phyloP scores from a whole-genome alignment of 2,329 filamentous ascomycete genomes.

The Alternaria atra region DNA sequence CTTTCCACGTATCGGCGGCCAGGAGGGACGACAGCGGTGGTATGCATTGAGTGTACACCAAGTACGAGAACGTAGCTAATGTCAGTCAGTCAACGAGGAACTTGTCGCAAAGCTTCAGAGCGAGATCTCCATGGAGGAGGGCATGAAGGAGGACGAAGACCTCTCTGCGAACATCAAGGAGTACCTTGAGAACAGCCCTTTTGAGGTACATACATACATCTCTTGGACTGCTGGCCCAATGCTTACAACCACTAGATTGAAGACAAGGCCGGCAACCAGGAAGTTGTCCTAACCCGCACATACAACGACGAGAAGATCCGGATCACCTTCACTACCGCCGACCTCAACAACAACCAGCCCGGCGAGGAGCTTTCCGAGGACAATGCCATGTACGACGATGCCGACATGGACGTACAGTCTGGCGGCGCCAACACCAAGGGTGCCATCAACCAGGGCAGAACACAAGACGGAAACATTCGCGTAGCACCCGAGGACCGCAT shows the following conservation, averaged over 20 bases:
- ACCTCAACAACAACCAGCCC: constrained; percentile 67
- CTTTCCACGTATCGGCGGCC: constrained; percentile 56
- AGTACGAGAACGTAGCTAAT: constrained; percentile 20
- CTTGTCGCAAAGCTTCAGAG: constrained; percentile 82
- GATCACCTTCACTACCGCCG: constrained; percentile 84
- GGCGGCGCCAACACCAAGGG: constrained; percentile 66
- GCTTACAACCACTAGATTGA: constrained; percentile 58
- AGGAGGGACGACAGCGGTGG: constrained; percentile 48
- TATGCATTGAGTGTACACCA: constrained; percentile 6
- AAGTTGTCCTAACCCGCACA: constrained; percentile 82
- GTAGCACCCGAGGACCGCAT: constrained; percentile 65
- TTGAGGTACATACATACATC: constrained; percentile 65
- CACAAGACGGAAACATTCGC: constrained; percentile 61
- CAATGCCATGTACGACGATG: constrained; percentile 56
- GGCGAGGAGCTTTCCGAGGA: constrained; percentile 61
- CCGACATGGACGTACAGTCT: constrained; percentile 58
- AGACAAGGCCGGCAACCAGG: constrained; percentile 85
- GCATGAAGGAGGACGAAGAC: constrained; percentile 77
- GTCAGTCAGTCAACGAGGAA: constrained; percentile 69
- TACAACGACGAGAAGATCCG: constrained; percentile 92
- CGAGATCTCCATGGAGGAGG: constrained; percentile 71
- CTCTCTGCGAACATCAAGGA: constrained; percentile 82
- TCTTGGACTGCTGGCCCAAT: background rate
- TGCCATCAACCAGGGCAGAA: constrained; percentile 63
- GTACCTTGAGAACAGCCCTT: constrained; percentile 86